Evolutionary conservation across 169 alveolate species (phyloP), one percentile per base, ranked within the genome.

Genomic region (Plasmodium cynomolgi): DNA sequence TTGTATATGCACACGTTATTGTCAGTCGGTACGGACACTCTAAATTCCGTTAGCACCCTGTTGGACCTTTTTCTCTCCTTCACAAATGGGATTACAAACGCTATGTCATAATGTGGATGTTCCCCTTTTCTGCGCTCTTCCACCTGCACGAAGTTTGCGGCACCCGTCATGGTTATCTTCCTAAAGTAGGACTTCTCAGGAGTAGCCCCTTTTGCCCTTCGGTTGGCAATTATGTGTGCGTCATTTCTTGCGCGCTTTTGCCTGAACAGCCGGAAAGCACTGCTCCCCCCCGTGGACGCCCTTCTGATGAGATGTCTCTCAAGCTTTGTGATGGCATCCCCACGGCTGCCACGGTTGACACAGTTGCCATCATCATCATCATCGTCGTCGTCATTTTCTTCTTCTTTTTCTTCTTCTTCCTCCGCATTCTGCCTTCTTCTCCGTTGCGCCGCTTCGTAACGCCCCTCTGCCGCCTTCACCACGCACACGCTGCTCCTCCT

Each of bases 1-100:
- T 86, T 86, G 47, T 47, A 86, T 75, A 86, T 37, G 39, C 85
- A 86, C 50, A 77, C 29, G 13, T 31, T 86, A 39, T 75, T 17
- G 50, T 77, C 44, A 29, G 50, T 77, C 31, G 77, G 86, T 54
- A 77, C 74, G 41, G 81, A 75, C 68, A 86, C 62, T 54, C 81
- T 77, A 54, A 86, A 75, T 37, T 86, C 44, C 33, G 58, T 50
- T 29, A 75, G 31, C 41, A 74, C 23, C 62, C 26, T 44, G 31
- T 86, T 86, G 47, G 29, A 34, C 39, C 58, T 31, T 75, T 54
- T 86, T 34, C 44, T 77, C 81, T 54, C 23, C 68, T 86, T 86
- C 4, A 34, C 1, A 54, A 71, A 56, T 34, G 72, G 79, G 7
- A 54, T 86, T 86, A 50, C 7, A 86, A 86, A 86, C 3, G 39